phyloP scores from a whole-genome alignment of 2,329 filamentous ascomycete genomes.

The Monascus ruber region DNA sequence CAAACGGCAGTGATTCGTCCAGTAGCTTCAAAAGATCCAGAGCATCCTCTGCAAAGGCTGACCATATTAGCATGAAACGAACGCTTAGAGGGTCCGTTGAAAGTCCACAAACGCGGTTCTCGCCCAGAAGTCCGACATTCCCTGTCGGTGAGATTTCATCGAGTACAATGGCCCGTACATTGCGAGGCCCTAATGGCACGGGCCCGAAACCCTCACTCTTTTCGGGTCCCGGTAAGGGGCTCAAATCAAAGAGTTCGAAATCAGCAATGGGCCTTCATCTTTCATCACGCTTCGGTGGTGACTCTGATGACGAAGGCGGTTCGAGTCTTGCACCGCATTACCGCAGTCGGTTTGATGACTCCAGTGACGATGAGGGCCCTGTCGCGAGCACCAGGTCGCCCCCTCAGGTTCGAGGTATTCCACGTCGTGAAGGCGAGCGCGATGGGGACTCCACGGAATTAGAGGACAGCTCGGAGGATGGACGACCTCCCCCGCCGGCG shows the following conservation, averaged over 20 bases:
- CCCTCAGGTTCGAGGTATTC: conserved; percentile 48
- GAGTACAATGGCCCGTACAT: conserved; percentile 34
- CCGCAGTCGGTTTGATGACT: conserved; percentile 56
- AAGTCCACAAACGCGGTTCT: conserved; percentile 23
- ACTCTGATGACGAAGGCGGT: conserved; percentile 53
- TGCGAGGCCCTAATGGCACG: conserved; percentile 38
- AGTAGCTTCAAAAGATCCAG: conserved; percentile 70
- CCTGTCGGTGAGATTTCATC: conserved; percentile 39
- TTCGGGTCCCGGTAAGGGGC: conserved; percentile 25
- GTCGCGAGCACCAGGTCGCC: conserved; percentile 23
- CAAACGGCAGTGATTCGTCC: conserved; percentile 54
- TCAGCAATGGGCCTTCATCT: conserved; percentile 16
- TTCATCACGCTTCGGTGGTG: conserved; percentile 40
- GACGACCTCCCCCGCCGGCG: conserved; percentile 14
- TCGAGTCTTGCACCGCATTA: conserved; percentile 27
- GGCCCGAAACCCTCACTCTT: conserved; percentile 30
- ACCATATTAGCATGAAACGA: conserved; percentile 51
- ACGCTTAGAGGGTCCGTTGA: conserved; percentile 54
- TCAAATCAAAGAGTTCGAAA: conserved; percentile 17
- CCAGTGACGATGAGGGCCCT: conserved; percentile 57
- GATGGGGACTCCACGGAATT: conserved; percentile 53
- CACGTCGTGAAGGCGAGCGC: conserved; percentile 44
- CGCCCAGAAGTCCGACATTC: conserved; percentile 45
- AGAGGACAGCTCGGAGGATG: conserved; percentile 49
- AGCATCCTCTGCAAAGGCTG: conserved; percentile 35